Evolutionary conservation across 805 yeast genomes (phyloP), one percentile per base, ranked within the genome.

Genomic region (Grigorovia transvaalensis): DNA sequence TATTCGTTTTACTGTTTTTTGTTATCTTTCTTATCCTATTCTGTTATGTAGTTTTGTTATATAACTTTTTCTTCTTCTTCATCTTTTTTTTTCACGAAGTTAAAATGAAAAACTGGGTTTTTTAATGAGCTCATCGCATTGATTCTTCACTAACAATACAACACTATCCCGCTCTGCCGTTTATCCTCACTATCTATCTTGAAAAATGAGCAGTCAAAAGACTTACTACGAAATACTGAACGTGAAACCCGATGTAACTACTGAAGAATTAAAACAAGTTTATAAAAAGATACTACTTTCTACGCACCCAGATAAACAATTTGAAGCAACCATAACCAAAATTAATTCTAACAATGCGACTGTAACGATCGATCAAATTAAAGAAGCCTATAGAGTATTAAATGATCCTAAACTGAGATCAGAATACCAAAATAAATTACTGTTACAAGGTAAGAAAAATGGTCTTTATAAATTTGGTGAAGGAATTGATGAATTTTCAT

Each of bases 241-340:
- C 0, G 68, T 84, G 1, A 60, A 65, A 0, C 67, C 72, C 2
- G 62, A 66, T 3, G 75, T 78, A 2, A 54, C 67, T 19, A 54
- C 51, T 0, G 57, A 51, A 0, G 78, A 75, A 13, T 73, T 90
- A 29, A 82, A 79, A 56, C 62, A 64, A 9, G 90, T 95, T 0
- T 91, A 90, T 64, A 77, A 75, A 51, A 69, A 65, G 38, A 76
- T 76, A 15, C 73, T 91, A 7, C 70, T 91, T 1, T 61, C 65
- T 3, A 65, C 77, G 2, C 98, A 91, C 65, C 98, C 98, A 1
- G 98, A 91, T 64, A 90, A 89, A 59, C 33, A 46, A 29, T n/a
- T 12, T n/a, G 47, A 49, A 44, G 9, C 9, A 15, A 9, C 5
- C 11, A 38, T 33, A 20, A 30, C 20, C 19, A 44, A 43, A 8